Percentiles rank a stretch among this genome's conserved stretches.
Evolutionary conservation across 2,329 filamentous ascomycete species (phyloP).

Genomic region (Cytospora chrysosperma): DNA sequence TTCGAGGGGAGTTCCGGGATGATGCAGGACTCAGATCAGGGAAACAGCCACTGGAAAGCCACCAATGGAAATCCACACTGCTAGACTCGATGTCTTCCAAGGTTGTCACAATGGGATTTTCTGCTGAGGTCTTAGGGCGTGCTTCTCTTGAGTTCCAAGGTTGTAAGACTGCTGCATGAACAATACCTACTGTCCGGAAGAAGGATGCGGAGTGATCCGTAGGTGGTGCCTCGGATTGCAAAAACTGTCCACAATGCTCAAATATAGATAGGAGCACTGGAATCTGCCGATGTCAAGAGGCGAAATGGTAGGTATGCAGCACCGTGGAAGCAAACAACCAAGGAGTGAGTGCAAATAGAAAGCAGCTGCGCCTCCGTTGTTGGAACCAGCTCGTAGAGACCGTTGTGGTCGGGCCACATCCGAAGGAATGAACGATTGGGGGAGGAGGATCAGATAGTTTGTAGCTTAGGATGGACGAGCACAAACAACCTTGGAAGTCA

Average conservation of each 20-base stretch:
- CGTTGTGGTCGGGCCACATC: neutral
- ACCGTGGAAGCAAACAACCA: neutral
- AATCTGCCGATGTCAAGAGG: neutral
- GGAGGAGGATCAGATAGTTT: neutral
- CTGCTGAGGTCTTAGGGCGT: neutral
- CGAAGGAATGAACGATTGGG: neutral
- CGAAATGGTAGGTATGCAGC: too few species aligned
- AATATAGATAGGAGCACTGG: neutral
- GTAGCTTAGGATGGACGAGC: neutral
- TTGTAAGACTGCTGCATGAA: slow-evolving; percentile 7
- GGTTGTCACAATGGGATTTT: slow-evolving; percentile 3
- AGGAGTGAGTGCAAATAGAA: neutral
- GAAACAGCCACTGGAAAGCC: slow-evolving; percentile 17
- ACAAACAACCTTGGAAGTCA: neutral
- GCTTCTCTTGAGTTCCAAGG: neutral
- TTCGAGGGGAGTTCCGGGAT: slow-evolving; percentile 13
- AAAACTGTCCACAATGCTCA: slow-evolving; percentile 4
- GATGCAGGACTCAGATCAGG: slow-evolving; percentile 17
- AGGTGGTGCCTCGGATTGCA: neutral
- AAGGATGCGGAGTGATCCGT: neutral
- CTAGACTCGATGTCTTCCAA: slow-evolving; percentile 1
- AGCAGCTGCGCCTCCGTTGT: slow-evolving; percentile 1
- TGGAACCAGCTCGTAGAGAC: neutral
- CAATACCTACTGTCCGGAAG: neutral
- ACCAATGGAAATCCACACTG: neutral